Conservation (phyloP, 352 stramenopile genomes). For the Chrysophaeum taylorii region DNA sequence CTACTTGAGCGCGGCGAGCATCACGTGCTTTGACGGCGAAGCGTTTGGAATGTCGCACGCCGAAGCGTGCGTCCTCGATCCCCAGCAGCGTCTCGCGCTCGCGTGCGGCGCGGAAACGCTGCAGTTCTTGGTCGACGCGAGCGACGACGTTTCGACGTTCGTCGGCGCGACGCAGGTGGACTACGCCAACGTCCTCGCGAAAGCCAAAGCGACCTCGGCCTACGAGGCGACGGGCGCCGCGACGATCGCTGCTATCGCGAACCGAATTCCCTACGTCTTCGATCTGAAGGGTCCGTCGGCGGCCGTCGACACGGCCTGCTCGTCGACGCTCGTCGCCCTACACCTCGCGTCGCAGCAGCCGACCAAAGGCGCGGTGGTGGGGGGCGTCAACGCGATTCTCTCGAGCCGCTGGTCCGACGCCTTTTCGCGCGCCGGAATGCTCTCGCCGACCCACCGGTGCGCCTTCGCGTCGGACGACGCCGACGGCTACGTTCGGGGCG, state of each 20-base stretch:
- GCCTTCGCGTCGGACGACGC: neutral
- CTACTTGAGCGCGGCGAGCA: neutral
- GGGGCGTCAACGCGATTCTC: slow-evolving; percentile 18
- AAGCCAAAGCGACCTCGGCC: neutral
- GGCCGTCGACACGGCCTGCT: slow-evolving; percentile 23
- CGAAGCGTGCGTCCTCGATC: neutral
- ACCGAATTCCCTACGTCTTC: slow-evolving; percentile 16
- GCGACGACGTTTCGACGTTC: neutral
- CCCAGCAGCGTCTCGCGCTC: neutral
- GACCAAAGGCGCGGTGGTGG: slow-evolving; percentile 20
- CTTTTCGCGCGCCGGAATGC: neutral
- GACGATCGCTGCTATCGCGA: neutral
- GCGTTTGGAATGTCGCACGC: neutral
- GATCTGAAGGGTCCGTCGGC: slow-evolving; percentile 16
- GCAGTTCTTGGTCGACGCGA: no score
- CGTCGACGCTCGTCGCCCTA: slow-evolving; percentile 21
- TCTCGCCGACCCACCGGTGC: slow-evolving; percentile 1
- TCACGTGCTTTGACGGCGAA: neutral
- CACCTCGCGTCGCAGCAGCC: slow-evolving; percentile 15
- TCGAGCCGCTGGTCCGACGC: neutral
- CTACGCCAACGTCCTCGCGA: neutral
- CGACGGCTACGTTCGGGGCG: slow-evolving; percentile 7
- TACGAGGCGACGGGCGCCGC: neutral
- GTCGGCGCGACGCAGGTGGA: slow-evolving; percentile 6
- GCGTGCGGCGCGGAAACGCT: neutral